Evolutionary conservation across 108 stramenopile genomes (phyloP).

Genomic region (Cyclotella kingstonii): DNA sequence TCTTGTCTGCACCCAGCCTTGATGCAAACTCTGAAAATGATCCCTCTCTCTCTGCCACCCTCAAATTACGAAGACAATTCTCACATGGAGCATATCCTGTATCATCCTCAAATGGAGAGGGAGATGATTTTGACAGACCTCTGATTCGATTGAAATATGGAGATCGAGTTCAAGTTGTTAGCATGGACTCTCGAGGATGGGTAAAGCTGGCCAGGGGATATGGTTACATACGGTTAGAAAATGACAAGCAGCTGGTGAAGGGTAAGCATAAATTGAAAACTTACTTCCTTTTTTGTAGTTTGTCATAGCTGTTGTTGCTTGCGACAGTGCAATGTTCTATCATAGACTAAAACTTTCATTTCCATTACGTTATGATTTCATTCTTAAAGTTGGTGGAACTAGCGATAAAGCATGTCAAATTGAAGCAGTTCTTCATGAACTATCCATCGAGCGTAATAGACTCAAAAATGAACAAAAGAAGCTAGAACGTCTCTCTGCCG

Average conservation of each 20-base stretch:
- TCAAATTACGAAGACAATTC: constrained; percentile 10
- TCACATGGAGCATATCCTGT: background rate
- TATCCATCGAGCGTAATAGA: constrained; percentile 56
- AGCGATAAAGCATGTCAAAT: constrained; percentile 75
- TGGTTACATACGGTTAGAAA: constrained; percentile 62
- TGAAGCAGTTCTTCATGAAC: constrained; percentile 64
- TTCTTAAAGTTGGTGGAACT: constrained; percentile 55
- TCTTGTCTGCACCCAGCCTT: background rate
- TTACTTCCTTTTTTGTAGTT: background rate
- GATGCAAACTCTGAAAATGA: background rate
- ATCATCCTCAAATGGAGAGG: background rate
- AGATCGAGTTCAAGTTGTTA: constrained; percentile 77
- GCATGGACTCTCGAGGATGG: constrained; percentile 65
- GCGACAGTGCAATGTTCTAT: too few relatives aligned
- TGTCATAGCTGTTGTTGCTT: background rate
- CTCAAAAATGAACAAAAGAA: constrained; percentile 65
- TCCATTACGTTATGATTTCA: background rate
- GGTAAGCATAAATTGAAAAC: constrained; percentile 44
- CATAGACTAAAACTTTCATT: background rate
- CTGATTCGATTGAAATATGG: constrained; percentile 57
- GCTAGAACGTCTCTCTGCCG: constrained; percentile 66
- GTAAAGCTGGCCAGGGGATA: constrained; percentile 78
- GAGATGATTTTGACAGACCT: constrained; percentile 36
- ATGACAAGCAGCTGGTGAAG: constrained; percentile 69
- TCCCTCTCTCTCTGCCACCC: constrained; percentile 4